These are phyloP conservation scores for Nakazawaea holstii DNA, from an alignment of 805 yeast species.

Conservation along the genomic window DNA sequence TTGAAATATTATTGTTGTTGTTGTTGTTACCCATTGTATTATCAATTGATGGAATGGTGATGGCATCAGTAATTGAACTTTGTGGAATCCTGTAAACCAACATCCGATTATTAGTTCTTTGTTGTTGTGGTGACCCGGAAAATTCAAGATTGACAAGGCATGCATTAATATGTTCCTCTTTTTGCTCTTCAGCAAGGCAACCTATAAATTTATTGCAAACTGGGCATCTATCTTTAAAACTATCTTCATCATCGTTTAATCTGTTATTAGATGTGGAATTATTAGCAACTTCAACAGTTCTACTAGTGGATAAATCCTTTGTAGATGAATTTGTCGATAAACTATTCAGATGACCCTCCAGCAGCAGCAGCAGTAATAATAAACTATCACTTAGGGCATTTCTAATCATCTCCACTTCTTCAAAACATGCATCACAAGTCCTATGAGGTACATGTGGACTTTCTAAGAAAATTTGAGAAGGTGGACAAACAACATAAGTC, in stretches of 20 bases:
- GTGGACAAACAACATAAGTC: constrained; percentile 52
- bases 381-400: constrained; percentile 28
- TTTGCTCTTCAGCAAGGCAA: constrained; percentile 24
- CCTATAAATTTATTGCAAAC: constrained; percentile 29
- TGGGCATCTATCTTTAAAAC: constrained; percentile 35
- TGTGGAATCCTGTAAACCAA: constrained; percentile 61
- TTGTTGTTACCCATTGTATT: neutral
- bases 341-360: neutral
- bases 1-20: neutral
- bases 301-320: constrained; percentile 4
- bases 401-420: constrained; percentile 49
- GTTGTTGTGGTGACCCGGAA: constrained; percentile 55
- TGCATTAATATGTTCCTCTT: constrained; percentile 62
- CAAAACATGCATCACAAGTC: constrained; percentile 71
- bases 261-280: neutral
- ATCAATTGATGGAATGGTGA: constrained; percentile 5
- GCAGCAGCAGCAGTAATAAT: no score
- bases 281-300: constrained; percentile 2
- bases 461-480: constrained; percentile 41
- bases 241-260: constrained; percentile 21
- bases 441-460: constrained; percentile 54
- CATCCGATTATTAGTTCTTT: constrained; percentile 71
- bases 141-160: constrained; percentile 62
- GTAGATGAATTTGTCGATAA: neutral
- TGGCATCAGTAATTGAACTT: constrained; percentile 13